These are phyloP conservation scores for Calophaca sinica DNA, from an alignment of 306 rosid genomes.

Conservation along the genomic window DNA sequence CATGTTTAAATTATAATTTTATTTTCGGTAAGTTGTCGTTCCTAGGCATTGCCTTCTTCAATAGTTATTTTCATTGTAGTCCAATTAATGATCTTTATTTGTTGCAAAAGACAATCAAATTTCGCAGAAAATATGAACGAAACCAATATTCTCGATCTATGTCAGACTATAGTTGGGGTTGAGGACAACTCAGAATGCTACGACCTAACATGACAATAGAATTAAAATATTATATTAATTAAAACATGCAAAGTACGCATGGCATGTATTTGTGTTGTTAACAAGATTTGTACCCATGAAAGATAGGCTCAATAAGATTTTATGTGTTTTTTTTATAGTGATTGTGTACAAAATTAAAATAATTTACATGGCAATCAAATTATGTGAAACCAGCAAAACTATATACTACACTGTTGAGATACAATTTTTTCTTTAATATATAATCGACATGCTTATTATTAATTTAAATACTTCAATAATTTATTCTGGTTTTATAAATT, in stretches of 20 bases:
- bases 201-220: background rate
- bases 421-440: background rate
- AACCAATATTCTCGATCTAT: conserved; percentile 43
- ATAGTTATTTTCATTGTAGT: background rate
- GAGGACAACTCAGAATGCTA: conserved; percentile 65
- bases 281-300: conserved; percentile 14
- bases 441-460: background rate
- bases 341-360: background rate
- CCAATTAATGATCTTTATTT: background rate
- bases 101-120: conserved; percentile 9
- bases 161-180: conserved; percentile 36
- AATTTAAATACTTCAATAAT: background rate
- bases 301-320: conserved; percentile 15
- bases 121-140: conserved; percentile 38
- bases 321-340: background rate
- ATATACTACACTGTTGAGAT: background rate
- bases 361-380: background rate
- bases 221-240: conserved; percentile 33
- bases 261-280: background rate
- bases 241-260: conserved; percentile 6
- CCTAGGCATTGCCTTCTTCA: background rate
- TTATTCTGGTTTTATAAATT: too few relatives aligned
- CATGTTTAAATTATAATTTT: conserved; percentile 8
- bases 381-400: background rate
- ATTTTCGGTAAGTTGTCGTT: conserved; percentile 36